These are phyloP conservation scores for Epithemia pelagica DNA, from an alignment of 108 stramenopile genomes.

Conservation along the genomic window DNA sequence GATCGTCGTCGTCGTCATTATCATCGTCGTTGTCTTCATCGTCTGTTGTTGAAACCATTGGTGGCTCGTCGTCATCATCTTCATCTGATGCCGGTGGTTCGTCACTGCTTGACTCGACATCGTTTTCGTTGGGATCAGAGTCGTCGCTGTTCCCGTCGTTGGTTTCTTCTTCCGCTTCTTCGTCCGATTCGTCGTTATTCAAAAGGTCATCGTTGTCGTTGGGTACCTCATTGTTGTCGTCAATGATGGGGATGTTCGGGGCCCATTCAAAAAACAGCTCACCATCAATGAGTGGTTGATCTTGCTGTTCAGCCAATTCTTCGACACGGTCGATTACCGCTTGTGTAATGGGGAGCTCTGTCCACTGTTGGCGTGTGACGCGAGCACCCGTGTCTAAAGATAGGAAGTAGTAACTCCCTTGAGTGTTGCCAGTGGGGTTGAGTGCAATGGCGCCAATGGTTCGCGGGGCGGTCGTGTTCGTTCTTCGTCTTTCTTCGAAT, in stretches of 20 bases:
- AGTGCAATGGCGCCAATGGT: constrained; percentile 23
- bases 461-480: constrained; percentile 20
- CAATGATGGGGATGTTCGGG: constrained; percentile 4
- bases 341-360: constrained; percentile 16
- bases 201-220: neutral
- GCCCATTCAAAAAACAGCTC: constrained; percentile 11
- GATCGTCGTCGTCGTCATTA: constrained; percentile 25
- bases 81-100: too few species aligned
- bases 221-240: neutral
- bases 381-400: constrained; percentile 14
- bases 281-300: neutral
- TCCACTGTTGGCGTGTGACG: constrained; percentile 19
- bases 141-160: too few species aligned
- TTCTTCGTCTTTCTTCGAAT: constrained; percentile 14
- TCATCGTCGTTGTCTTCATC: too few species aligned
- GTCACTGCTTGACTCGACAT: too few species aligned
- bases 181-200: neutral
- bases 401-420: constrained; percentile 33
- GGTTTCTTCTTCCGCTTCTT: too few species aligned
- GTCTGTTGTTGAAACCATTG: too few species aligned
- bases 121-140: too few species aligned
- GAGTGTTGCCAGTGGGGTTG: constrained; percentile 23
- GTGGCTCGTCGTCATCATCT: too few species aligned
- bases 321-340: constrained; percentile 20
- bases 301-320: constrained; percentile 2